Evolutionary conservation across 352 stramenopile genomes (phyloP).

Genomic region (Peronospora destructor): DNA sequence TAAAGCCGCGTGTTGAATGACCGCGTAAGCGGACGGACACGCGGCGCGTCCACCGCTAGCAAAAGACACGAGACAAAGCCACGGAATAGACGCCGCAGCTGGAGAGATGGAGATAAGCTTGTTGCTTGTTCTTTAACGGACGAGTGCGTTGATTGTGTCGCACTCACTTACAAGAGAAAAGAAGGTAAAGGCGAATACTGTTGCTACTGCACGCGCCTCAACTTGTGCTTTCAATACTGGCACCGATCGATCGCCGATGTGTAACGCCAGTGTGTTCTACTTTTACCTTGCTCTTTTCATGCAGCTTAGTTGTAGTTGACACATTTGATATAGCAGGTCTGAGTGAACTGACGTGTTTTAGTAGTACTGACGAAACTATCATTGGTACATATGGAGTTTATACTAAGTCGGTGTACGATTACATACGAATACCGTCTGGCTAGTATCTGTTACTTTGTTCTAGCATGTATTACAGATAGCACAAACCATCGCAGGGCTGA

Average conservation of each 20-base stretch:
- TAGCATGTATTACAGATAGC: background rate
- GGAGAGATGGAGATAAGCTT: conserved; percentile 2
- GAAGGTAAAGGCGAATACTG: conserved; percentile 1
- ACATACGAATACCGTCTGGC: too few species aligned
- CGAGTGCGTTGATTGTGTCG: conserved; percentile 1
- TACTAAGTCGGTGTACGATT: too few species aligned
- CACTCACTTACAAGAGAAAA: background rate
- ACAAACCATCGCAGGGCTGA: background rate
- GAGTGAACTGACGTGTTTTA: background rate
- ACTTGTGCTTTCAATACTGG: conserved; percentile 20
- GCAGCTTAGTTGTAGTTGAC: background rate
- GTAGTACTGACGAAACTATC: background rate
- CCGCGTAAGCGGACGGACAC: conserved; percentile 18
- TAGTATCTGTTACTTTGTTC: background rate
- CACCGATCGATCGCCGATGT: conserved; percentile 11
- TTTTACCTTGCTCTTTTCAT: background rate
- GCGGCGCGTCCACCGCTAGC: conserved; percentile 9
- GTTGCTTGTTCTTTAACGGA: background rate
- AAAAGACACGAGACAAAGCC: conserved; percentile 15
- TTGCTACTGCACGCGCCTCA: conserved; percentile 6
- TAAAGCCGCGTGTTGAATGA: conserved; percentile 8
- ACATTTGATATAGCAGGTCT: background rate
- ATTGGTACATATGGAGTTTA: background rate
- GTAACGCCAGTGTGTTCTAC: conserved; percentile 10
- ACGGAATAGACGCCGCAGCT: conserved; percentile 12